Evolutionary conservation across 345 rosid genomes (phyloP).

Genomic region (Eucalyptus grandis): DNA sequence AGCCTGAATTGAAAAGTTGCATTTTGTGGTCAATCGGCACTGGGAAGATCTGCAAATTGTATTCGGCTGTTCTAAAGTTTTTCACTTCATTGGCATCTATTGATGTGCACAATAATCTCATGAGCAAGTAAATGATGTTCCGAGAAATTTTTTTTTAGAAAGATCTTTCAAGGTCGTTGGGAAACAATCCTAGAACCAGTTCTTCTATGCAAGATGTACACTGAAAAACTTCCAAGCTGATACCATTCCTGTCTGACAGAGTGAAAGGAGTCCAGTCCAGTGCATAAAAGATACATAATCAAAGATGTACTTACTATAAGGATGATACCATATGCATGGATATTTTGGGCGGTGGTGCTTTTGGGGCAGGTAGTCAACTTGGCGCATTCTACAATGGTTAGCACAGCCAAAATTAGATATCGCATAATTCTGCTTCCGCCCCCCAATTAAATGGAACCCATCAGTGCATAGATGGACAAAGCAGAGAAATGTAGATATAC

Average conservation of each 20-base stretch:
- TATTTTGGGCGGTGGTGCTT: conserved; percentile 55
- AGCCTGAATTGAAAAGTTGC: conserved; percentile 18
- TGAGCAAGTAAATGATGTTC: background rate
- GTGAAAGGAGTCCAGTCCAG: background rate
- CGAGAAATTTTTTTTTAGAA: background rate
- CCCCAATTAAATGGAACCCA: background rate
- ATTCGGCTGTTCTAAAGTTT: background rate
- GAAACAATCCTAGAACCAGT: background rate
- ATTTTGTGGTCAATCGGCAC: background rate
- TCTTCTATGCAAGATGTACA: background rate
- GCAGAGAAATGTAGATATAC: background rate
- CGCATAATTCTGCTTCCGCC: background rate
- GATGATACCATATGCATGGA: conserved; percentile 71
- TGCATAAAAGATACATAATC: background rate
- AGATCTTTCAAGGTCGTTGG: background rate
- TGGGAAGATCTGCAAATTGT: background rate
- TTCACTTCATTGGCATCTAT: background rate
- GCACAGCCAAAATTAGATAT: background rate
- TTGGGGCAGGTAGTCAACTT: conserved; percentile 64
- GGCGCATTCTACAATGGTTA: conserved; percentile 52
- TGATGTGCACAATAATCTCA: background rate
- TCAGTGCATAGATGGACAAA: background rate
- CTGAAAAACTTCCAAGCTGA: background rate
- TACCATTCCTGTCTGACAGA: background rate
- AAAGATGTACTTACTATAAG: conserved; percentile 51